Base-by-base conservation (phyloP, 2,329 filamentous ascomycete species). In the Fusarium sp. region DNA sequence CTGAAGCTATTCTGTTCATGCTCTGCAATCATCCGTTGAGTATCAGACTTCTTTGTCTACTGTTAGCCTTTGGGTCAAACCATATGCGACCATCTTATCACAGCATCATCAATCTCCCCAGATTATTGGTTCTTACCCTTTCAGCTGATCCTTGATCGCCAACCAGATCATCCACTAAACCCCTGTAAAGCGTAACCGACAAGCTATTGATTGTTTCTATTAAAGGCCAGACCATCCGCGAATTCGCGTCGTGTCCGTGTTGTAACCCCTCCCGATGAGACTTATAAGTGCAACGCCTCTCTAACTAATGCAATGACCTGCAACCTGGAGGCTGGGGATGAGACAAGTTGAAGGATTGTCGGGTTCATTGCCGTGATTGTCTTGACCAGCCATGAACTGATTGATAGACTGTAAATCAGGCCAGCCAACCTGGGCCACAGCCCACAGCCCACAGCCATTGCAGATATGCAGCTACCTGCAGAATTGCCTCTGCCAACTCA, bases 221-320 rank as follows among this genome's bases (percentile, higher is more conserved):
- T 70, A 72, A 74, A 70, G 61, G 70, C 61, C 72, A 52, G 72
- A 47, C 72, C 70, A 74, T 47, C 72, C 72, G 72, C 72, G 72
- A 57, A 24, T 37, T 69, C 71, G 72, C 58, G 70, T 74, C 72
- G 72, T 73, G 70, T 68, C 62, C 66, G 69, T 71, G 67, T 69
- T 49, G 59, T 41, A 65, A 32, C 59, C 69, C 62, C 61, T 66
- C 57, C 22, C 16, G 20, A 71, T 64, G 56, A 40, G 52, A 61
- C 59, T 45, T 46, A 3, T n/a, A 47, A 47, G 59, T 65, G 57
- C 54, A 53, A 59, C 58, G 46, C 51, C 58, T 18, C 44, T 37
- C 34, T 48, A 46, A 51, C 54, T 67, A 60, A 70, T 70, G 67
- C 57, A 64, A 41, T 57, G n/a, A 69, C 25, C 41, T 71, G 64